Base-by-base conservation (phyloP, 2,329 filamentous ascomycete species). In the Alternaria alternata region DNA sequence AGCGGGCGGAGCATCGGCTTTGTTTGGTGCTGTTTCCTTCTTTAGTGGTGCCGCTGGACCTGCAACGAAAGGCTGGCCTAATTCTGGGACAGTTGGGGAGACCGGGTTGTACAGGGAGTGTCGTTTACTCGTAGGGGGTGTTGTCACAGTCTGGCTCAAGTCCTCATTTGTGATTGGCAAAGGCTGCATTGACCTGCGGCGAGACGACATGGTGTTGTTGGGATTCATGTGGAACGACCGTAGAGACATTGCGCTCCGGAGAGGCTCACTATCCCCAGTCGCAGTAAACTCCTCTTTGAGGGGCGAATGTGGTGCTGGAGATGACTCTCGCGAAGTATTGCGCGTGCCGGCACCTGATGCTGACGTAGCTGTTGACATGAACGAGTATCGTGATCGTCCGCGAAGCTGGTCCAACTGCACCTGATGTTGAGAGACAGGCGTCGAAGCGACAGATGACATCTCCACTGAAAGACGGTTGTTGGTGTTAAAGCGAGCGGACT, bases 161-260 rank as follows among this genome's bases (percentile, higher is more conserved):
- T 78, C 64, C 56, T 78, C 76, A 61, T 75, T 70, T 12, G 76
- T 78, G 48, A 75, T 68, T 3, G 76, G 76, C 16, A 79, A 62
- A 39, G 75, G 74, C 39, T 78, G 76, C 72, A 79, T 78, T 32
- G 78, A 79, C 63, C 78, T 70, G 39, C 78, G 70, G 18, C 77
- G 72, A 56, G 67, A 74, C 16, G 71, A 65, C 34, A 64, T 67
- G 28, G 66, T 56, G 32, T 65, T 72, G 51, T 60, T 75, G 8
- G 76, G 77, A 47, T 74, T 78, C 70, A 77, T 79, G 49, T 78
- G 74, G 59, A 78, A 77, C 38, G 77, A 78, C 43, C 71, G 78
- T 54, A 78, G 70, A 47, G 75, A 75, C 59, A 73, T 75, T 48
- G 74, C 73, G 46, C 72, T 75, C 57, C 75, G 71, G 34, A 69